These are phyloP conservation scores for Dendrobium nobile DNA, from an alignment of 106 monocot species.

Conservation along the genomic window DNA sequence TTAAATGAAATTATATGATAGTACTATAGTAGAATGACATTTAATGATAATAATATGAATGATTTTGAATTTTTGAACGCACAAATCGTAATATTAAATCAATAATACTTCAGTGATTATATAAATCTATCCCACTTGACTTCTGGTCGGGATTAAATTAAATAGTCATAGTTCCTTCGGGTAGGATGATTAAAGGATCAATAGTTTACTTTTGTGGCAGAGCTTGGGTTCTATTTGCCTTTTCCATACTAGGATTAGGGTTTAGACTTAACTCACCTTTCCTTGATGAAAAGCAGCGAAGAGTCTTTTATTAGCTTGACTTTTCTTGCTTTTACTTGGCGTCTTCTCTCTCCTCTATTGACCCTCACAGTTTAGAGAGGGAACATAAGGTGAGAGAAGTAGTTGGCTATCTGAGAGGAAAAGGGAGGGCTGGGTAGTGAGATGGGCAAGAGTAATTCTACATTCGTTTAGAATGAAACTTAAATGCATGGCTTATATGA, in stretches of 20 bases:
- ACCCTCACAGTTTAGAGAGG: background rate
- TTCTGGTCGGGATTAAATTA: background rate
- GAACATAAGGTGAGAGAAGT: background rate
- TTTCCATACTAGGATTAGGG: background rate
- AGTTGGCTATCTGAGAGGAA: background rate
- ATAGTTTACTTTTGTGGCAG: background rate
- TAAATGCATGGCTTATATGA: background rate
- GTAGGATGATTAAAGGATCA: background rate
- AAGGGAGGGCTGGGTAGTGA: background rate
- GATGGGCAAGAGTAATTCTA: background rate
- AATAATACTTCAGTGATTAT: background rate
- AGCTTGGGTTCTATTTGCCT: background rate
- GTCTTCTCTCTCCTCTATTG: background rate
- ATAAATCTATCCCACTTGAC: background rate
- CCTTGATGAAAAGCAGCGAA: background rate
- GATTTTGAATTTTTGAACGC: background rate
- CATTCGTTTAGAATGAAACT: background rate
- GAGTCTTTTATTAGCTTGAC: background rate
- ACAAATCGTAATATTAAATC: background rate
- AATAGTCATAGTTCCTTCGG: background rate
- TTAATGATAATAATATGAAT: background rate
- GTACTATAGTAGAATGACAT: background rate
- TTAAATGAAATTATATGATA: background rate
- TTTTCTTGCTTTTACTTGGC: background rate
- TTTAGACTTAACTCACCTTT: background rate